Base-by-base conservation (phyloP, 306 rosid species). In the Spatholobus suberectus region DNA sequence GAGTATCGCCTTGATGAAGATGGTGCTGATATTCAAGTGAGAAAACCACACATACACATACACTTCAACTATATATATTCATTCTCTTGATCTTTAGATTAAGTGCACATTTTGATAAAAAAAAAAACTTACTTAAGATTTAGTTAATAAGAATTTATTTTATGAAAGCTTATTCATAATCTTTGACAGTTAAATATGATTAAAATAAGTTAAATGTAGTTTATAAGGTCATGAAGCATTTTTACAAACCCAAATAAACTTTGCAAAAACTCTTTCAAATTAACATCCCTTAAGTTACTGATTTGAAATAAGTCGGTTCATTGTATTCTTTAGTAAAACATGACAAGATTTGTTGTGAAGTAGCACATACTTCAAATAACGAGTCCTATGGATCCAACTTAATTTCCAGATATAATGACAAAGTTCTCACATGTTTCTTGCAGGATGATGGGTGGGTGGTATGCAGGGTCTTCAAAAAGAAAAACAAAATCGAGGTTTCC, bases 371-470 rank as follows among this genome's bases (percentile, higher is more conserved):
- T n/a, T n/a, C n/a, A n/a, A n/a, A n/a, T 18, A 54, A 18, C 6
- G 34, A 73, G 14, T 47, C n/a, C 3, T 5, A 18, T 2, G 20
- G 41, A 29, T 62, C 38, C 12, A 14, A 62, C 69, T 14, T 12
- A 29, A 26, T 59, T 21, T 57, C 67, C 67, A 62, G 1, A 29
- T 62, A 12, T 12, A 57, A 27, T 55, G 49, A 55, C 58, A 82
- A 40, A 26, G 8, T 67, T 69, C 6, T 17, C 26, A 0, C 14
- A 0, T 14, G 4, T 13, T 29, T 12, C 43, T 67, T 73, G 40
- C 96, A 96, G 97, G 99, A 96, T 77, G 97, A 96, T 70, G 99
- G 98, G 5, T 96, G 99, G 99, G 99, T 94, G 32, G 99, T 96
- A 0, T 96, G 99, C 65, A 90, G 98, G 87, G 97, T 94, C 18